phyloP scores from a whole-genome alignment of 2,329 filamentous ascomycete species.

The Pyrenochaeta sp. region DNA sequence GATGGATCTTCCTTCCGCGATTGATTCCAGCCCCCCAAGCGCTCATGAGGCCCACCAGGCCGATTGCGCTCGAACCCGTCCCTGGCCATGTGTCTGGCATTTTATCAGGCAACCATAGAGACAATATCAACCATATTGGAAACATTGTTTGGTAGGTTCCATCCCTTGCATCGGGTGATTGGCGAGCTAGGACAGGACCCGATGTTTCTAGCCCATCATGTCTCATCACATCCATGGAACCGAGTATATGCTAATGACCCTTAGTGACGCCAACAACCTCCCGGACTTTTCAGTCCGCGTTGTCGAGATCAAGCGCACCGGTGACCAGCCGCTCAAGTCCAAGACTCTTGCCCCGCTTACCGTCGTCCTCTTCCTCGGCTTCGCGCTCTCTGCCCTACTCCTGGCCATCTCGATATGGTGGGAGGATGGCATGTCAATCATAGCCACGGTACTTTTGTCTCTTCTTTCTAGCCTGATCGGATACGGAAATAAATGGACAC shows the following conservation, averaged over 20 bases:
- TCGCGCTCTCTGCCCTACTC: conserved; percentile 51
- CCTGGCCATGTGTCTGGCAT: conserved; percentile 55
- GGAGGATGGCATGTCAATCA: conserved; percentile 59
- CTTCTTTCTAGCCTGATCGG: conserved; percentile 59
- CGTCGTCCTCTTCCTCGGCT: conserved; percentile 55
- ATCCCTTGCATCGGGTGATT: conserved; percentile 1
- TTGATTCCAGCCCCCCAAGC: conserved; percentile 61
- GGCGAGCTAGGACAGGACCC: conserved; percentile 3
- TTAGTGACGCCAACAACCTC: conserved; percentile 46
- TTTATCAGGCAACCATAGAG: conserved; percentile 56
- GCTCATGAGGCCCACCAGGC: conserved; percentile 55
- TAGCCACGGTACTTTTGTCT: conserved; percentile 58
- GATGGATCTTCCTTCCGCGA: conserved; percentile 58
- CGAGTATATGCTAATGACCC: conserved; percentile 1
- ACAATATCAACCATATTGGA: conserved; percentile 58
- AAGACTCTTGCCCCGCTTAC: conserved; percentile 56
- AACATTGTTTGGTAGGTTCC: conserved; percentile 53
- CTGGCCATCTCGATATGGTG: conserved; percentile 54
- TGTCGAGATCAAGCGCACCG: conserved; percentile 46
- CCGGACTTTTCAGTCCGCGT: conserved; percentile 51
- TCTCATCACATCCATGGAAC: background rate
- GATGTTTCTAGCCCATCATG: too few species aligned
- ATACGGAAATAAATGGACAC: conserved; percentile 58
- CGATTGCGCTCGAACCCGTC: conserved; percentile 50
- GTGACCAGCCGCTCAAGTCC: conserved; percentile 49